Conservation (phyloP, 176 grass and related monocot genomes). For the Eleusine indica region DNA sequence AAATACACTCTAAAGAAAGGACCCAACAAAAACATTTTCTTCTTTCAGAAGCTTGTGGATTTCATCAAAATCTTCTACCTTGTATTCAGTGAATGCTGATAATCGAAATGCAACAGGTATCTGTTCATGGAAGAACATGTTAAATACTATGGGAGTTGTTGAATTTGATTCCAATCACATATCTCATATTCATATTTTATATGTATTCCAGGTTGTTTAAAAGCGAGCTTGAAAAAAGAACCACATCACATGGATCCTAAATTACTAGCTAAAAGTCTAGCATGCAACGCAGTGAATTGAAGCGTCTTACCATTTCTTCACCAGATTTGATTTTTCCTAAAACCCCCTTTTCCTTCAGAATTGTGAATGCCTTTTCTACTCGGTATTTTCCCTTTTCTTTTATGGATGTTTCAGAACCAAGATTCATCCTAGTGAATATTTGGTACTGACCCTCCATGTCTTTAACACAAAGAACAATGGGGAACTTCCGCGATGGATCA, state of each 20-base stretch:
- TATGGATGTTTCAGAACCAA: neutral
- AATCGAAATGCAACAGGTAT: too few relatives aligned
- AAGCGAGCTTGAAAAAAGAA: too few relatives aligned
- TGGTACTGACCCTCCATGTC: neutral
- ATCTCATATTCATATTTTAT: neutral
- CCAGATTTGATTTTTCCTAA: neutral
- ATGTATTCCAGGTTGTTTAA: too few relatives aligned
- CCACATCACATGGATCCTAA: neutral
- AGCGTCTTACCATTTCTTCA: neutral
- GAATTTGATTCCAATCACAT: neutral
- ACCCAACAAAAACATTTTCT: neutral
- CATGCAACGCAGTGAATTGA: neutral
- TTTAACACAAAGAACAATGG: neutral
- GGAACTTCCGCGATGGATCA: neutral
- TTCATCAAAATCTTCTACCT: neutral
- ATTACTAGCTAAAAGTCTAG: neutral
- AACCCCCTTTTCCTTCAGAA: neutral
- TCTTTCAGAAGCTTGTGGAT: neutral
- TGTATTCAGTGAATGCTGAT: neutral
- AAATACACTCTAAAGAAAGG: neutral
- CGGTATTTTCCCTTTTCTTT: neutral
- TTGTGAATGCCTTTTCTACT: neutral
- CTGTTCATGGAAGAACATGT: neutral
- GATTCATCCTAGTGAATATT: neutral
- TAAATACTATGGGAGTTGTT: neutral